These are phyloP conservation scores for Trametes hirsuta DNA, from an alignment of 1,284 basidiomycete species.

Conservation along the genomic window DNA sequence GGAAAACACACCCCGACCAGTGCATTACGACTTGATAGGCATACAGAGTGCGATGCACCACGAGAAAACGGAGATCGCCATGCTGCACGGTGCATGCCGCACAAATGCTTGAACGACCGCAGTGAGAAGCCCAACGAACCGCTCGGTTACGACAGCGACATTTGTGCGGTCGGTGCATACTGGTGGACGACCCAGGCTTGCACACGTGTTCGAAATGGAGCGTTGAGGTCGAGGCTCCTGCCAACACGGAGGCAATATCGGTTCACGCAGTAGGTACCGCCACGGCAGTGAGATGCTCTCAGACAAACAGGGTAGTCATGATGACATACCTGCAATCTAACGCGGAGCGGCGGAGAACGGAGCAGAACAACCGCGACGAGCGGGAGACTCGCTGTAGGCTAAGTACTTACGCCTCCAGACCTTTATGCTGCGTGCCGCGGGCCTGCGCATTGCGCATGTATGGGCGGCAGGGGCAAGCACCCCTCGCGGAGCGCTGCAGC, in stretches of 20 bases:
- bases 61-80: neutral
- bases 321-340: neutral
- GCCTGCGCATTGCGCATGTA: neutral
- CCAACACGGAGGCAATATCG: neutral
- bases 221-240: neutral
- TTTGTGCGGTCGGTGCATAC: neutral
- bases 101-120: neutral
- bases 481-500: conserved; percentile 3
- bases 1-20: neutral
- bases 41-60: conserved; percentile 1
- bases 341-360: conserved; percentile 19
- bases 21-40: neutral
- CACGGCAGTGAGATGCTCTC: neutral
- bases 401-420: neutral
- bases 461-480: neutral
- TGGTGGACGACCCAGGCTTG: too few species aligned
- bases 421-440: neutral
- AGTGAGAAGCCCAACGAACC: neutral
- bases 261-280: neutral
- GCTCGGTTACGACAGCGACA: neutral
- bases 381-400: neutral
- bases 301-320: neutral
- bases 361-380: conserved; percentile 3
- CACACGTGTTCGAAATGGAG: neutral
- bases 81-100: neutral